Evolutionary conservation across 169 alveolate species (phyloP).

Genomic region (Plasmodium gallinaceum): DNA sequence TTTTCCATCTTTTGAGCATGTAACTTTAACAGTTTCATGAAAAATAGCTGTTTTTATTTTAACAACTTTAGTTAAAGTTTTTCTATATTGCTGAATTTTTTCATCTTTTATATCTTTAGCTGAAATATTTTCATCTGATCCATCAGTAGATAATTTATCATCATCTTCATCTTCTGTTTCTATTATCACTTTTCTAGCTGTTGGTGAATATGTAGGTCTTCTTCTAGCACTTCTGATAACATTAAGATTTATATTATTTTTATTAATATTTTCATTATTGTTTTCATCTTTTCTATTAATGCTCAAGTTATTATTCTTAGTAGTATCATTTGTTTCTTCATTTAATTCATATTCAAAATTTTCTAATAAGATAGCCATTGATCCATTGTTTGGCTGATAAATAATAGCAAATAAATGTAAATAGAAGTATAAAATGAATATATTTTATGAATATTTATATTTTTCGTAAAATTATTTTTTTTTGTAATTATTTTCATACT

Average conservation of each 20-base stretch:
- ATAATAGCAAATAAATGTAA: neutral
- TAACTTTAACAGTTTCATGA: constrained; percentile 83
- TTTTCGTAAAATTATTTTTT: neutral
- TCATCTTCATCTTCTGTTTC: constrained; percentile 61
- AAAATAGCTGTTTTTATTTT: constrained; percentile 83
- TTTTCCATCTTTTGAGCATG: constrained; percentile 84
- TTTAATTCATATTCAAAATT: constrained; percentile 54
- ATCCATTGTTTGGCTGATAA: constrained; percentile 39
- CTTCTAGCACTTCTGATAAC: constrained; percentile 60
- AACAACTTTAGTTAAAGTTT: constrained; percentile 80
- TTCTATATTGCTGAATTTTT: constrained; percentile 79
- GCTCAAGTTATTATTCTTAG: constrained; percentile 3
- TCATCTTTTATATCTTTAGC: constrained; percentile 82
- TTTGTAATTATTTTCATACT: constrained; percentile 4
- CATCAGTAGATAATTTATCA: constrained; percentile 60
- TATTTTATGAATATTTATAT: neutral
- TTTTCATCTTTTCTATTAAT: neutral
- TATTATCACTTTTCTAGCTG: constrained; percentile 49
- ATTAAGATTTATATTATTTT: constrained; percentile 25
- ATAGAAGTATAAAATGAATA: neutral
- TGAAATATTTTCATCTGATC: constrained; percentile 71
- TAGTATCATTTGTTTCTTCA: constrained; percentile 8
- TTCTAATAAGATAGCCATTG: constrained; percentile 39
- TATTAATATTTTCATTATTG: constrained; percentile 1
- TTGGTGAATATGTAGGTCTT: constrained; percentile 69